phyloP scores from a whole-genome alignment of 306 rosid species.

The Cotoneaster glaucophyllus region DNA sequence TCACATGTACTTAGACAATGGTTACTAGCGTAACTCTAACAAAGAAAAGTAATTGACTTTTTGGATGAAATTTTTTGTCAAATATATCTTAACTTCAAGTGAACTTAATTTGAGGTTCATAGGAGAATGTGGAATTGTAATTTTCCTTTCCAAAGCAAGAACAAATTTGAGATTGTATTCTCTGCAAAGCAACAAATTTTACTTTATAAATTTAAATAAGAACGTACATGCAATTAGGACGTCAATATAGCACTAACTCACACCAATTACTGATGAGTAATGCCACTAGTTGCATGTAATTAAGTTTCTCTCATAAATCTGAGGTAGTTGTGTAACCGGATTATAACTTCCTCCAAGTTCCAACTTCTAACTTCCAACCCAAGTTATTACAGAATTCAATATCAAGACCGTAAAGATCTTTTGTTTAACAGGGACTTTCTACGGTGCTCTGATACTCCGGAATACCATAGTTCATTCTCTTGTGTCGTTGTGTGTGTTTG shows the following conservation, averaged over 20 bases:
- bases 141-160: neutral
- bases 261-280: neutral
- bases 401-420: neutral
- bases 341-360: neutral
- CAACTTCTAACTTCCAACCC: neutral
- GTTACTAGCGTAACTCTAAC: too few relatives aligned
- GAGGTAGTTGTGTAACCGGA: neutral
- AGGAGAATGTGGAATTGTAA: neutral
- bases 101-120: neutral
- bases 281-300: neutral
- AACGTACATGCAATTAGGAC: neutral
- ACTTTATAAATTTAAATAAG: neutral
- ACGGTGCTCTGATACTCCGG: neutral
- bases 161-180: neutral
- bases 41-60: neutral
- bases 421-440: too few relatives aligned
- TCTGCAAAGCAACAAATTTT: neutral
- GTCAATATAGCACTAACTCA: neutral
- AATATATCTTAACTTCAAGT: neutral
- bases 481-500: neutral
- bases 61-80: neutral
- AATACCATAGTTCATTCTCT: neutral
- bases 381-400: neutral
- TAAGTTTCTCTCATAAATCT: neutral
- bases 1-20: neutral